Base-by-base conservation (phyloP, 2,329 filamentous ascomycete genomes). In the Hypoxylon sp. region DNA sequence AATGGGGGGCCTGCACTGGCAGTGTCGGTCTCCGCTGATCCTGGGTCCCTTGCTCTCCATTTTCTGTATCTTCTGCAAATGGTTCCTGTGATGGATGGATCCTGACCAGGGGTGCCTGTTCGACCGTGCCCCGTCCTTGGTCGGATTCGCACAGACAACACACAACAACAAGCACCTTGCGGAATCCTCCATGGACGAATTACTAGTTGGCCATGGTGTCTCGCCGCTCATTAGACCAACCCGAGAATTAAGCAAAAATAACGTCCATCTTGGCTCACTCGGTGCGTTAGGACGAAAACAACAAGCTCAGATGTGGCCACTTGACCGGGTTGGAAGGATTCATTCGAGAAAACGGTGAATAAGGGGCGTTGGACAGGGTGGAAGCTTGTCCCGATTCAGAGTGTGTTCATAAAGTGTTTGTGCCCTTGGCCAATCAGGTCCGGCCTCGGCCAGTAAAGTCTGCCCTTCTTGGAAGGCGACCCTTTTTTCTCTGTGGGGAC, bases 61-160 rank as follows among this genome's bases (percentile, higher is more conserved):
- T 42, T 35, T 48, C 53, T 60, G 42, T 48, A 55, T 58, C 35
- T 62, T 51, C 35, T 68, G 47, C 64, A 53, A 68, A 64, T 62
- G 62, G 65, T 64, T 60, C 59, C 59, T 67, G 53, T 58, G 59
- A 67, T 62, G 66, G 53, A 69, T 71, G 68, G 62, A 64, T 67
- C 56, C 65, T 59, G 37, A 32, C 35, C 47, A 52, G 65, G 62
- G 62, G 57, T 56, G 44, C 55, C 39, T 62, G 65, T 58, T 55
- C 48, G 8, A 64, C 39, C 44, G n/a, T 24, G 58, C n/a, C 53
- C 47, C 39, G 56, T 31, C 35, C 52, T 50, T 57, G 53, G 53
- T 62, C 46, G 46, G 27, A 56, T 70, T 68, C 32, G 65, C 61
- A 70, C 61, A 70, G 66, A 63, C 59, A 31, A 21, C 46, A 50